These are phyloP conservation scores for Berkeleyomyces basicola DNA, from an alignment of 2,329 filamentous ascomycete genomes.

Conservation along the genomic window DNA sequence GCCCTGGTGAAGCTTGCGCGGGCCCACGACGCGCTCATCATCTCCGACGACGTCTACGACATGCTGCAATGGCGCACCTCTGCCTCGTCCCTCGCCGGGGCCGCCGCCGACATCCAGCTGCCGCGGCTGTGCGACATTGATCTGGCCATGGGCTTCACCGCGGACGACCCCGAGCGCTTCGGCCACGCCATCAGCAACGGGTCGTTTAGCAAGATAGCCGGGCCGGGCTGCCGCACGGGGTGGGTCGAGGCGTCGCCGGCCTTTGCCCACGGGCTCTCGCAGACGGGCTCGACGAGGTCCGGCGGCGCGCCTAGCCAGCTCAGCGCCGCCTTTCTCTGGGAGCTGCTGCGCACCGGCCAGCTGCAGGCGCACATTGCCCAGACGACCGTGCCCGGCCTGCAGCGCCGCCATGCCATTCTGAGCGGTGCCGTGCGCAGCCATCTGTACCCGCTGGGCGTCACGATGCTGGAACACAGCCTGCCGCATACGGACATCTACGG, in stretches of 20 bases:
- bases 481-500: slow-evolving; percentile 40
- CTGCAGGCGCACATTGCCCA: slow-evolving; percentile 29
- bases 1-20: slow-evolving; percentile 61
- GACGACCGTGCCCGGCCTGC: slow-evolving; percentile 28
- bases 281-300: slow-evolving; percentile 36
- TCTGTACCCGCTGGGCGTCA: slow-evolving; percentile 46
- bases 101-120: slow-evolving; percentile 32
- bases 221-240: slow-evolving; percentile 68
- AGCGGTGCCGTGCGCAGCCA: slow-evolving; percentile 40
- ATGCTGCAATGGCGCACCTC: slow-evolving; percentile 60
- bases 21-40: slow-evolving; percentile 61
- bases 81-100: slow-evolving; percentile 6
- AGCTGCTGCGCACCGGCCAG: slow-evolving; percentile 29
- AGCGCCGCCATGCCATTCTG: slow-evolving; percentile 32
- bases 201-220: slow-evolving; percentile 76
- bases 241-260: slow-evolving; percentile 60
- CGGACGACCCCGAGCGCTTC: slow-evolving; percentile 35
- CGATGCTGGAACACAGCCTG: slow-evolving; percentile 23
- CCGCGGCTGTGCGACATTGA: slow-evolving; percentile 72
- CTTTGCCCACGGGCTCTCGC: slow-evolving; percentile 33
- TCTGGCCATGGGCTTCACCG: slow-evolving; percentile 39
- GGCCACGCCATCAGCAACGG: slow-evolving; percentile 76
- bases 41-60: slow-evolving; percentile 90
- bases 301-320: slow-evolving; percentile 43
- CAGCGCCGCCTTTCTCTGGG: slow-evolving; percentile 33